A percentile compares a stretch with the other conserved stretches of the same genome.
Conservation (phyloP, 257 asterid genomes). For the Craterostigma plantagineum region DNA sequence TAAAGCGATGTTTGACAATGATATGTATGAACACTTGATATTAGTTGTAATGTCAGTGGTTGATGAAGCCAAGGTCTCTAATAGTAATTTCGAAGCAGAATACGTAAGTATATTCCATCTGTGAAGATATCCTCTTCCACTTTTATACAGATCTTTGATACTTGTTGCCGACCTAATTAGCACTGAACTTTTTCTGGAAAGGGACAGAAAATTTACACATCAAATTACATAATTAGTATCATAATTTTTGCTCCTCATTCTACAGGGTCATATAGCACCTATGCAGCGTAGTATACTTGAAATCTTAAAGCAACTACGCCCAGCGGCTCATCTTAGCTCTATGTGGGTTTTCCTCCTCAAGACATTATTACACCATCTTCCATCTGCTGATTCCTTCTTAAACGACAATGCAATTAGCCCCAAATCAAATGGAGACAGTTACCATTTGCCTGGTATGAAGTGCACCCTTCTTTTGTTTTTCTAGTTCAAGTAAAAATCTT, state of each 20-base stretch:
- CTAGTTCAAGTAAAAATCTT: slow-evolving; percentile 9
- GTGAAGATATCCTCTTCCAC: slow-evolving; percentile 4
- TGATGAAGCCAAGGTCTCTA: slow-evolving; percentile 37
- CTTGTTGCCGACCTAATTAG: no score
- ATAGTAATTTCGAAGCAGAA: slow-evolving; percentile 73
- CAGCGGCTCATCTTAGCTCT: slow-evolving; percentile 60
- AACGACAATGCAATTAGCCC: slow-evolving; percentile 26
- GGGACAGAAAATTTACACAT: no score
- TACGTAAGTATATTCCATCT: slow-evolving; percentile 36
- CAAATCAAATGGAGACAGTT: slow-evolving; percentile 16
- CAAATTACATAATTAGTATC: no score
- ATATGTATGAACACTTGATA: slow-evolving; percentile 56
- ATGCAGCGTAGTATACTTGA: slow-evolving; percentile 75
- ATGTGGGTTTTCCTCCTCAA: slow-evolving; percentile 69
- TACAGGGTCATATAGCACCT: slow-evolving; percentile 76
- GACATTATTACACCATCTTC: slow-evolving; percentile 59
- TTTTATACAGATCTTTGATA: slow-evolving; percentile 1
- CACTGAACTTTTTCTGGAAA: no score
- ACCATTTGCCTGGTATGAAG: slow-evolving; percentile 15
- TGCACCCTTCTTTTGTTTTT: slow-evolving; percentile 3
- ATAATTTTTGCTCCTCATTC: slow-evolving; percentile 8
- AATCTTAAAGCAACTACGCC: slow-evolving; percentile 52
- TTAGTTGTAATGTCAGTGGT: slow-evolving; percentile 51
- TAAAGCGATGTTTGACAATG: slow-evolving; percentile 58
- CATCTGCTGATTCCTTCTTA: slow-evolving; percentile 41